phyloP scores from a whole-genome alignment of 192 early-diverging fungal genomes.

The Phycomyces blakesleeanus region DNA sequence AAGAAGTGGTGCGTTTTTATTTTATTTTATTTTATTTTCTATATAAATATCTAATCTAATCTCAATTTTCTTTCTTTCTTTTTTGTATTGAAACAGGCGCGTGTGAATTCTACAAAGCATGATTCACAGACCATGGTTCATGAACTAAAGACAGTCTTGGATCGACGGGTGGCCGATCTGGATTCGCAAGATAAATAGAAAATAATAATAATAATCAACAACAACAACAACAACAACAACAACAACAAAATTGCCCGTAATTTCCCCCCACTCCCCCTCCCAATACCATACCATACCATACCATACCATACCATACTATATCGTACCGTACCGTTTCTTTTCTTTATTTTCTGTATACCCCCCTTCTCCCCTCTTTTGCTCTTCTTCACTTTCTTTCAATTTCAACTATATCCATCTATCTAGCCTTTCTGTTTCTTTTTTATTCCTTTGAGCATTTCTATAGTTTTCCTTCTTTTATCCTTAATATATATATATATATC shows the following conservation, averaged over 20 bases:
- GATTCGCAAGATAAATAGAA: conserved; percentile 9
- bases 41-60: no score
- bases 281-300: no score
- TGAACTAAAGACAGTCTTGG: conserved; percentile 55
- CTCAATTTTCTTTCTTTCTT: no score
- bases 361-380: not conserved
- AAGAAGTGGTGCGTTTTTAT: conserved; percentile 34
- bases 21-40: not conserved
- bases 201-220: not conserved
- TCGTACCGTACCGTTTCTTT: no score
- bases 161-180: conserved; percentile 29
- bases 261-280: no score
- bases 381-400: conserved; percentile 1
- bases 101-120: conserved; percentile 16
- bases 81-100: conserved; percentile 25
- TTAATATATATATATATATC: no score
- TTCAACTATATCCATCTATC: no score
- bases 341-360: not conserved
- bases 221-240: not conserved
- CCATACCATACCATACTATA: no score
- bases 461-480: no score
- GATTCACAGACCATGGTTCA: conserved; percentile 52
- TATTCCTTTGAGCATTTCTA: not conserved
- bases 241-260: no score
- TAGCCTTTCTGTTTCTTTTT: no score